Percentiles rank a stretch among this genome's conserved stretches.
Evolutionary conservation across 805 yeast genomes (phyloP).

Genomic region (Candida sanyiensis): DNA sequence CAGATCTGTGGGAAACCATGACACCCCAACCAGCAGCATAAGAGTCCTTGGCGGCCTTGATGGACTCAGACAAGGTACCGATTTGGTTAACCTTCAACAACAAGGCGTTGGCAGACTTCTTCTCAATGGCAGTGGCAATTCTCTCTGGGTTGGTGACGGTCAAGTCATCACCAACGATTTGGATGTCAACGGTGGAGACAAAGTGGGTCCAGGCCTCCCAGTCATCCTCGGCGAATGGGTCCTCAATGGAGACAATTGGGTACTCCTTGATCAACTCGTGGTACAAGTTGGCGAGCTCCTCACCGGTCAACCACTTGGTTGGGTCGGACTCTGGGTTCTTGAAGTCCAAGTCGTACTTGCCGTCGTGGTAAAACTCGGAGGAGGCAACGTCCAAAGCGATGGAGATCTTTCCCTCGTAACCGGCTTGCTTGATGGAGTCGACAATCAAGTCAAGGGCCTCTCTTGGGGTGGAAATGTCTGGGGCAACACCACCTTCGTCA

Average conservation of each 20-base stretch:
- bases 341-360: conserved; percentile 96
- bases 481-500: conserved; percentile 99
- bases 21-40: conserved; percentile 98
- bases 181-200: conserved; percentile 69
- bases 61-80: conserved; percentile 94
- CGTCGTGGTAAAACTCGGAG: conserved; percentile 95
- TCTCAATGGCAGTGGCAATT: conserved; percentile 92
- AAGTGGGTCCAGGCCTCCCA: conserved; percentile 97
- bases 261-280: conserved; percentile 72
- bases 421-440: conserved; percentile 86
- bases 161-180: conserved; percentile 96
- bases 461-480: conserved; percentile 89
- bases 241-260: conserved; percentile 98
- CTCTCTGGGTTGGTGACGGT: conserved; percentile 97
- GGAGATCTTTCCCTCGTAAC: conserved; percentile 87
- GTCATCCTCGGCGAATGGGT: conserved; percentile 99
- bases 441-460: conserved; percentile 95
- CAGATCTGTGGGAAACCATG: conserved; percentile 99
- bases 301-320: conserved; percentile 87
- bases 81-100: conserved; percentile 98
- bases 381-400: conserved; percentile 97
- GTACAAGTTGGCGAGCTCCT: conserved; percentile 82
- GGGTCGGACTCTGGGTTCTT: conserved; percentile 92
- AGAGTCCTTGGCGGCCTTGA: conserved; percentile 93
- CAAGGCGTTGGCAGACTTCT: conserved; percentile 92